Evolutionary conservation across 805 yeast genomes (phyloP), one percentile per base, ranked within the genome.

Genomic region (Saturnispora bothae): DNA sequence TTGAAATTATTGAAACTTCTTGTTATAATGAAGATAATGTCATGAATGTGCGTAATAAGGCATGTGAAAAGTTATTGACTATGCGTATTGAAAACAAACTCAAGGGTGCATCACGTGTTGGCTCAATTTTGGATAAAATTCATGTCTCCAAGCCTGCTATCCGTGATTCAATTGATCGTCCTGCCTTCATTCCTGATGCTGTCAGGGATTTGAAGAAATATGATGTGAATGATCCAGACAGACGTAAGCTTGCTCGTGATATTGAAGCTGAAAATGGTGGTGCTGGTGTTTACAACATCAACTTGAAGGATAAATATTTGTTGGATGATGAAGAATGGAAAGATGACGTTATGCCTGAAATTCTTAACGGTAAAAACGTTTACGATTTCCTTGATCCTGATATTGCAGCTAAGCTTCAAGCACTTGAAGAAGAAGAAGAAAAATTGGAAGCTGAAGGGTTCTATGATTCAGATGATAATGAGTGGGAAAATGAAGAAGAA

Each of bases 301-400:
- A 92, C 66, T 69, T 92, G 65, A 84, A 86, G 60, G 97, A 89
- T 56, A 82, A 79, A 54, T 92, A 94, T 63, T 50, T 92, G 45
- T 69, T 92, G 50, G 98, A 89, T 50, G 89, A 92, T 57, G 97
- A 89, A 37, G 94, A 84, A 47, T 92, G 99, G 99, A 89, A 89
- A 72, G 76, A 85, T 49, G 99, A 92, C 62, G 72, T 81, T 45
- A 85, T 92, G 85, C 99, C 99, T 20, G 99, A 92, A 68, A 72
- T 92, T 39, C 67, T 92, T 58, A 86, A 92, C 55, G 99, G 99
- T 64, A 82, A 77, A 67, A 92, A 92, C 58, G 96, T 92, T 42
- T 89, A 86, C 64, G 99, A 92, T 64, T 92, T 83, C 79, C 71
- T 92, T 60, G 99, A 92, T 55, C 85, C 95, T 31, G 98, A 92